These are phyloP conservation scores for Chenopodium suecicum DNA, from an alignment of 148 eudicot species.

Conservation along the genomic window DNA sequence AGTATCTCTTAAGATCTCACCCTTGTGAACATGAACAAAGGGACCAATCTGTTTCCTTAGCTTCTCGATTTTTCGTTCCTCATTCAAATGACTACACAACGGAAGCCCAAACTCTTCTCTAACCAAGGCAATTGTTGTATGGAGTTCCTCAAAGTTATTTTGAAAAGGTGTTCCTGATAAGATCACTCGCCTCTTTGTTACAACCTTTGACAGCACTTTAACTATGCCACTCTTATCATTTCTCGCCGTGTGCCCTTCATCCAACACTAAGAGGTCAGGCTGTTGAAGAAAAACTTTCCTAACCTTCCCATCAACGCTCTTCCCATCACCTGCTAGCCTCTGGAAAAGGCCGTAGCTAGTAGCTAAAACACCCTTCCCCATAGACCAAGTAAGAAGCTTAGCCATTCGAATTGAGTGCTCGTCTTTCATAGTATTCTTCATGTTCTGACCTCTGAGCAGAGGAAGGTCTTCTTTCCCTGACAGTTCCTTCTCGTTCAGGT, in stretches of 20 bases:
- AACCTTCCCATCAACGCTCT: neutral
- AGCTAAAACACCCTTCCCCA: slow-evolving; percentile 51
- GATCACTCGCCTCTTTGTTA: slow-evolving; percentile 58
- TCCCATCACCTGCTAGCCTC: slow-evolving; percentile 28
- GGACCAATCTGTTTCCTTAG: slow-evolving; percentile 46
- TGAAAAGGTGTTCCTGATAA: slow-evolving; percentile 94
- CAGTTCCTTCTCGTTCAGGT: slow-evolving; percentile 41
- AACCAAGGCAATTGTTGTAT: slow-evolving; percentile 54
- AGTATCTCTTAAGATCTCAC: slow-evolving; percentile 47
- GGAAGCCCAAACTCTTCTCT: slow-evolving; percentile 44
- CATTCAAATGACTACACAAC: neutral
- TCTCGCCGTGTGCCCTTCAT: slow-evolving; percentile 85
- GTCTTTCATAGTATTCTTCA: neutral
- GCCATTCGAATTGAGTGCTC: slow-evolving; percentile 29
- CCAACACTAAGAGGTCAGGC: slow-evolving; percentile 51
- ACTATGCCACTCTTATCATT: slow-evolving; percentile 50
- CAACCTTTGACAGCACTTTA: slow-evolving; percentile 44
- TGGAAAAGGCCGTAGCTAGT: slow-evolving; percentile 62
- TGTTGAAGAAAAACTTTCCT: slow-evolving; percentile 34
- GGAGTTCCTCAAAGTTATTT: slow-evolving; percentile 71
- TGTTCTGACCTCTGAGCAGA: neutral
- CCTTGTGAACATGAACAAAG: slow-evolving; percentile 71
- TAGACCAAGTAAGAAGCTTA: slow-evolving; percentile 58
- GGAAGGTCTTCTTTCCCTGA: slow-evolving; percentile 42
- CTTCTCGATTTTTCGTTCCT: slow-evolving; percentile 17